Conservation (phyloP, 352 stramenopile genomes). For the Globisporangium acanthophoron region DNA sequence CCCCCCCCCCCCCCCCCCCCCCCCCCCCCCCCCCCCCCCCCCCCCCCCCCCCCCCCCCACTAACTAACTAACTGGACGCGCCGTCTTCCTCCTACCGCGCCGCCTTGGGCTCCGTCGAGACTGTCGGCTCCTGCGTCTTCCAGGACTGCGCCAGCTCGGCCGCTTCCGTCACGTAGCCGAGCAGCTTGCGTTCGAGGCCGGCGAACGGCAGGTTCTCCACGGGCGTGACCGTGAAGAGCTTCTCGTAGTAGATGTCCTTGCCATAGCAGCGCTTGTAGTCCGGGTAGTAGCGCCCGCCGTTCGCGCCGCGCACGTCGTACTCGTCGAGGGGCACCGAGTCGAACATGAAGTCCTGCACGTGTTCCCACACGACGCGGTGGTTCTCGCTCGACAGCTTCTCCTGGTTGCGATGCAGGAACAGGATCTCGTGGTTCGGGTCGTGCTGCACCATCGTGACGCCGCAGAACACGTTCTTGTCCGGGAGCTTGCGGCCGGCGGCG, state of each 20-base stretch:
- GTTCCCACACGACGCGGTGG: slow-evolving; percentile 30
- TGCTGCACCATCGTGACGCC: slow-evolving; percentile 71
- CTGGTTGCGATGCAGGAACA: slow-evolving; percentile 66
- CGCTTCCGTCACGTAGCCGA: slow-evolving; percentile 37
- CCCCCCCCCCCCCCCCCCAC: too few relatives aligned
- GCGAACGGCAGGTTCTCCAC: slow-evolving; percentile 38
- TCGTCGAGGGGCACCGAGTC: slow-evolving; percentile 23
- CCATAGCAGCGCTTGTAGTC: slow-evolving; percentile 55
- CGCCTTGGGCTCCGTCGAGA: background rate
- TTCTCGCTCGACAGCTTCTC: slow-evolving; percentile 55
- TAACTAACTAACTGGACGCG: background rate
- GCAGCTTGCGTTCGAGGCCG: slow-evolving; percentile 30
- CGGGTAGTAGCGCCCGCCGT: slow-evolving; percentile 47
- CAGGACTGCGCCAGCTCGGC: slow-evolving; percentile 15
- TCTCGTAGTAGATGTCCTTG: slow-evolving; percentile 67
- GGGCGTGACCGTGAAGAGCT: slow-evolving; percentile 38
- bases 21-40: too few relatives aligned
- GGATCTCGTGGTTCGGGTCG: slow-evolving; percentile 32
- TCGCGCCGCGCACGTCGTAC: slow-evolving; percentile 54
- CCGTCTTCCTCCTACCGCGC: background rate
- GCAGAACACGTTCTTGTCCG: slow-evolving; percentile 55
- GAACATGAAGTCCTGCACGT: slow-evolving; percentile 50
- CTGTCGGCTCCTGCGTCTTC: background rate
- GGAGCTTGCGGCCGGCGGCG: slow-evolving; percentile 35
- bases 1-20: too few relatives aligned